These are phyloP conservation scores for Fusarium musae DNA, from an alignment of 2,329 filamentous ascomycete species.

Conservation along the genomic window DNA sequence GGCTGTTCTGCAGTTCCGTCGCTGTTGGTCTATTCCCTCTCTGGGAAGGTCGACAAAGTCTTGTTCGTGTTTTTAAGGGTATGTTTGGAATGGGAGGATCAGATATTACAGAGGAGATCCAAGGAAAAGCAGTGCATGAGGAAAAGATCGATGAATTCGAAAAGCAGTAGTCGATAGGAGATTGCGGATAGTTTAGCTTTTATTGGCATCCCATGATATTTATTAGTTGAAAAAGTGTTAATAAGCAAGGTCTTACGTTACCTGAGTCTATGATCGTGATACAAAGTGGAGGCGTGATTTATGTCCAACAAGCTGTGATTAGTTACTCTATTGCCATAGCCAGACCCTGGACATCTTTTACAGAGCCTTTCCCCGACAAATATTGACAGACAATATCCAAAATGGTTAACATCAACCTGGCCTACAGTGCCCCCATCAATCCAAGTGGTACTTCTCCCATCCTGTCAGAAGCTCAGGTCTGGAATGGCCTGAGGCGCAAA, in stretches of 20 bases:
- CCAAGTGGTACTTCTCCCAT: conserved; percentile 43
- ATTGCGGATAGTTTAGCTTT: no score
- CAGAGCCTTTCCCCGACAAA: neutral
- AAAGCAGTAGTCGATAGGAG: conserved; percentile 4
- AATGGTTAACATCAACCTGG: conserved; percentile 47
- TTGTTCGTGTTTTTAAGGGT: conserved; percentile 29
- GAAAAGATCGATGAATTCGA: conserved; percentile 28
- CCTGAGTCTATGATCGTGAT: neutral
- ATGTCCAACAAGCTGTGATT: fast-evolving
- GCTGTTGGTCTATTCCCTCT: conserved; percentile 85
- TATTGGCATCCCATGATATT: neutral
- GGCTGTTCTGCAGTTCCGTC: conserved; percentile 76
- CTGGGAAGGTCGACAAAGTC: conserved; percentile 72
- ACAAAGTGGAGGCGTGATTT: conserved; percentile 5
- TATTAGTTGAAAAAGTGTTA: neutral
- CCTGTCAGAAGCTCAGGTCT: conserved; percentile 49
- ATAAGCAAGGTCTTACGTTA: neutral
- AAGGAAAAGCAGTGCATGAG: conserved; percentile 6
- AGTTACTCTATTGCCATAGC: conserved; percentile 11
- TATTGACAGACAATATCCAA: neutral
- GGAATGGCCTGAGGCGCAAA: conserved; percentile 52
- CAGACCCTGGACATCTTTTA: neutral
- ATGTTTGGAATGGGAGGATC: conserved; percentile 31
- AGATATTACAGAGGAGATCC: neutral
- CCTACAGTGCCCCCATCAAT: conserved; percentile 52